Evolutionary conservation across 805 yeast genomes (phyloP).

Genomic region (Cyberlindnera samutprakarnensis): DNA sequence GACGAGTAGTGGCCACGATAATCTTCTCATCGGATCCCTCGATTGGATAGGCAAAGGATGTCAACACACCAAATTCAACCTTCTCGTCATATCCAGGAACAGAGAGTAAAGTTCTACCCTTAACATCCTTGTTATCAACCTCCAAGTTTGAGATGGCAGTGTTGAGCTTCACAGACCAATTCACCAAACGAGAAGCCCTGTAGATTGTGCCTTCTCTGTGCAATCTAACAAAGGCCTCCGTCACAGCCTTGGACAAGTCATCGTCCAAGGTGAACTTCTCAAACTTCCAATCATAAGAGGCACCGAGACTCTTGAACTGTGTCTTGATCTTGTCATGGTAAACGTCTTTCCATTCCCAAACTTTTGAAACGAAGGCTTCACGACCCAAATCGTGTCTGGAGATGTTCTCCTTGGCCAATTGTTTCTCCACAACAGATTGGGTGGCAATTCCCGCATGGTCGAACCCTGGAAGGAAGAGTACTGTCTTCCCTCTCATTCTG

Average conservation of each 20-base stretch:
- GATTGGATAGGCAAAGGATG: conserved; percentile 90
- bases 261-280: conserved; percentile 93
- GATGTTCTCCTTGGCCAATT: conserved; percentile 69
- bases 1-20: conserved; percentile 96
- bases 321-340: conserved; percentile 80
- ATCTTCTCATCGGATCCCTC: conserved; percentile 79
- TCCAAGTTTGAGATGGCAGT: conserved; percentile 96
- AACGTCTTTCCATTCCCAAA: conserved; percentile 98
- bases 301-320: conserved; percentile 85
- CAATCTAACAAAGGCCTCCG: conserved; percentile 82
- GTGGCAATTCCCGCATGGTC: conserved; percentile 99
- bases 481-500: conserved; percentile 96
- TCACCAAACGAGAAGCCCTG: conserved; percentile 87
- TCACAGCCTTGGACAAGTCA: conserved; percentile 67
- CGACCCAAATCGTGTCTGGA: conserved; percentile 96
- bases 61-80: conserved; percentile 93
- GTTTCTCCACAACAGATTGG: conserved; percentile 96
- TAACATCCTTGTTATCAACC: conserved; percentile 85
- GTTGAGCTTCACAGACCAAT: conserved; percentile 93
- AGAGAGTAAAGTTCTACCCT: conserved; percentile 70
- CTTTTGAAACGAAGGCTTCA: conserved; percentile 78
- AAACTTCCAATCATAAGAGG: conserved; percentile 93
- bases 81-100: conserved; percentile 90
- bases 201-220: conserved; percentile 95
- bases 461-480: conserved; percentile 89